Base-by-base conservation (phyloP, 2,329 filamentous ascomycete genomes). In the Thielaviopsis punctulata region DNA sequence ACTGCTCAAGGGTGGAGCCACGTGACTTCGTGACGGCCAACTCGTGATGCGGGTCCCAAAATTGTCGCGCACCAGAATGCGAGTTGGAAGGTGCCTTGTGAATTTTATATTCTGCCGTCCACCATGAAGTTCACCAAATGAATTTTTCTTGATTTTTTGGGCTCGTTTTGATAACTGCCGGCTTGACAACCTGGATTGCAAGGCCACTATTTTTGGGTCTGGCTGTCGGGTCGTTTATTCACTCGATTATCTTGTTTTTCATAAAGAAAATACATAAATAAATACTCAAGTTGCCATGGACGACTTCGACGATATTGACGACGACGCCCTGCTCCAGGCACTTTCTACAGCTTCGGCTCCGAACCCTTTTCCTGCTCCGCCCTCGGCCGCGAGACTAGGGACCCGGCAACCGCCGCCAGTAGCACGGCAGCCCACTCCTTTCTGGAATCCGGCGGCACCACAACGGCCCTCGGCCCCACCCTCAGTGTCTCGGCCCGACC, bases 281-380 rank as follows among this genome's bases (percentile, higher is more conserved):
- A n/a, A n/a, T n/a, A n/a, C n/a, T n/a, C n/a, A n/a, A 19, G 33
- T n/a, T 19, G 44, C 36, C 39, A 57, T 57, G 56, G 53, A 52
- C 23, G 77, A 83, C 57, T 55, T 55, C 44, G 78, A 79, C 56
- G 73, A 75, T 56, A 72, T 83, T 50, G 73, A 76, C 50, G 81
- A 85, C 56, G 80, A 82, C 59, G 80, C 82, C 57, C 66, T 85
- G 54, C 69, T 84, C 45, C 67, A 73, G 33, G 80, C 73, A 6
- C 69, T 79, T 21, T 33, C 44, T 18, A 23, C 44, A 49, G 21
- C 27, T 43, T 23, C 46, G 2, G 48, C 24, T 24, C n/a, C 48
- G 27, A 36, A 22, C n/a, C 36, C 36, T 12, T 33, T 27, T 18
- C 23, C n/a, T 15, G n/a, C 36, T 18, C 36, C 36, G 36, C 13